Evolutionary conservation across 2,329 filamentous ascomycete genomes (phyloP).

Genomic region (Microdochium nivale): DNA sequence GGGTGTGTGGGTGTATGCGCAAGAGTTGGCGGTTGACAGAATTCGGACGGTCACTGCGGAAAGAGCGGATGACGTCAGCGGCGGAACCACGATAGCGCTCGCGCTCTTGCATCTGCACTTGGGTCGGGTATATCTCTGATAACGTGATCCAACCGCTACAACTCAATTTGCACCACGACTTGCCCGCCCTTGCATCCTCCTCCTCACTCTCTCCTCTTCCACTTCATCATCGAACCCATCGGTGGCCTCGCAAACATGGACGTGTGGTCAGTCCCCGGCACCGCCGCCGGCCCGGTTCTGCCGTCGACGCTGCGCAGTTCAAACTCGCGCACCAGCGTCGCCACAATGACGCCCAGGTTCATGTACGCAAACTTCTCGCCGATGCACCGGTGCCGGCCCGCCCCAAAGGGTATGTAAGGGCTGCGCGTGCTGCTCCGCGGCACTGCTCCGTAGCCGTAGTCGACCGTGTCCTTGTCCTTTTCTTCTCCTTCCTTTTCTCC

Average conservation of each 20-base stretch:
- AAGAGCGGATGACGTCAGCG: neutral
- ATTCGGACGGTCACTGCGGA: neutral
- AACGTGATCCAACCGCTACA: too few species aligned
- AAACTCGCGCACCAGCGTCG: neutral
- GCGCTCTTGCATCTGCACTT: too few species aligned
- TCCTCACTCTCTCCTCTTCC: neutral
- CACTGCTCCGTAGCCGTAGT: constrained; percentile 21
- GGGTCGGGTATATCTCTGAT: too few species aligned
- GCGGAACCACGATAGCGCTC: neutral
- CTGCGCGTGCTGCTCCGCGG: constrained; percentile 22
- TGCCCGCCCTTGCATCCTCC: too few species aligned
- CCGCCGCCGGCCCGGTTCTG: neutral
- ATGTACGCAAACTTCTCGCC: constrained; percentile 62
- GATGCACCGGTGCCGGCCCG: constrained; percentile 64
- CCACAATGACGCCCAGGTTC: neutral
- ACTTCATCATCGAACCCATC: neutral
- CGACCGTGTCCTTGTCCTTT: constrained; percentile 7
- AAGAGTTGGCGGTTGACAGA: too few species aligned
- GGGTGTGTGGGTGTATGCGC: neutral
- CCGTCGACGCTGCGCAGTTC: neutral
- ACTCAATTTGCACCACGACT: too few species aligned
- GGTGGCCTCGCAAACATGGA: neutral
- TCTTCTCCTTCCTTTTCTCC: neutral
- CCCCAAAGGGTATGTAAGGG: constrained; percentile 63
- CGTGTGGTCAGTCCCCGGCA: neutral